These are phyloP conservation scores for Cichorium intybus DNA, from an alignment of 140 eudicot species.

Conservation along the genomic window DNA sequence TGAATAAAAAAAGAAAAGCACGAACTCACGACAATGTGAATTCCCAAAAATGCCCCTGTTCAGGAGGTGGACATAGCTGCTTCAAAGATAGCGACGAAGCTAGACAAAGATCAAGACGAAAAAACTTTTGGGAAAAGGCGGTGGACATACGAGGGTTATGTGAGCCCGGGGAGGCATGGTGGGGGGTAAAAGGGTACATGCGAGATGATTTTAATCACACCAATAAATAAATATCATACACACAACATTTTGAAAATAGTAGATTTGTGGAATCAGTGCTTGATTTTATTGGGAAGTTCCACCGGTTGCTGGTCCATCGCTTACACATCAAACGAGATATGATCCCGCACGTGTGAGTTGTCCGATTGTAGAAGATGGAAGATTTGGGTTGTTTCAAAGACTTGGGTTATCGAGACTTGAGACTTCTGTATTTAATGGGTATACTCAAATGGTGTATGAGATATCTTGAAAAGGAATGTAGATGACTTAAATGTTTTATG, in stretches of 20 bases:
- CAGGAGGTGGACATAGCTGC: slow-evolving; percentile 99
- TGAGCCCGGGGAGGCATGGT: slow-evolving; percentile 88
- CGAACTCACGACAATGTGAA: too few species aligned
- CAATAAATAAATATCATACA: slow-evolving; percentile 60
- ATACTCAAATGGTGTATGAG: slow-evolving; percentile 88
- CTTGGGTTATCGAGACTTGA: slow-evolving; percentile 72
- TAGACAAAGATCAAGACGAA: slow-evolving; percentile 60
- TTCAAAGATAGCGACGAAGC: slow-evolving; percentile 88
- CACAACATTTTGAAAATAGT: slow-evolving; percentile 79
- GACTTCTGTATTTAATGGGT: slow-evolving; percentile 67
- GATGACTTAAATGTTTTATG: too few species aligned
- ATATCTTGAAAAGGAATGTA: too few species aligned
- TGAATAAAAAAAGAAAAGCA: too few species aligned
- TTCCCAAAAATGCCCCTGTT: too few species aligned
- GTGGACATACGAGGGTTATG: slow-evolving; percentile 73
- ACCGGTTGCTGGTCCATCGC: slow-evolving; percentile 95
- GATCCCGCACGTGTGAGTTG: slow-evolving; percentile 84
- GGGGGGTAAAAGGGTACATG: slow-evolving; percentile 96
- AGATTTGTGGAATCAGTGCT: slow-evolving; percentile 83
- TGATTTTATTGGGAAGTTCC: slow-evolving; percentile 95
- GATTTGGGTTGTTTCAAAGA: slow-evolving; percentile 66
- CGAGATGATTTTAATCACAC: slow-evolving; percentile 93
- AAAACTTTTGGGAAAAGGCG: slow-evolving; percentile 89
- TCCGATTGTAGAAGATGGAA: slow-evolving; percentile 95
- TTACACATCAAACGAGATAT: slow-evolving; percentile 87